Percentiles rank a stretch among this genome's conserved stretches.
Conservation (phyloP, 805 yeast genomes). For the Kuraishia hungarica region DNA sequence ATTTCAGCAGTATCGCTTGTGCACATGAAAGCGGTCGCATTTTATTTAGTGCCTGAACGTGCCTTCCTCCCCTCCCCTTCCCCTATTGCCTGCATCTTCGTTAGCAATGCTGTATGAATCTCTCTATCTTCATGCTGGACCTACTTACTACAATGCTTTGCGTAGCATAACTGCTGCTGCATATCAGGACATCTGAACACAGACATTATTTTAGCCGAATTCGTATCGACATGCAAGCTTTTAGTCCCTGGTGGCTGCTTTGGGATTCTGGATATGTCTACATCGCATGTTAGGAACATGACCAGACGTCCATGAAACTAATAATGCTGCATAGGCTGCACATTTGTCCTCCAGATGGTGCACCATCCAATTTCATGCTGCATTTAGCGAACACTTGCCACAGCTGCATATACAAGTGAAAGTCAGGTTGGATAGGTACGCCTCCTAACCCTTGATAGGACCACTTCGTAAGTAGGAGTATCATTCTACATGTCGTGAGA, state of each 20-base stretch:
- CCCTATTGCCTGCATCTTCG: too few relatives aligned
- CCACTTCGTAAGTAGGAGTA: too few relatives aligned
- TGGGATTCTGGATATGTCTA: not conserved
- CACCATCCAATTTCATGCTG: not conserved
- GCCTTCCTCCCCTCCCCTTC: too few relatives aligned
- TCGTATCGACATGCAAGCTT: not conserved
- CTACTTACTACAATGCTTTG: too few relatives aligned
- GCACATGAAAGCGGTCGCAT: not conserved
- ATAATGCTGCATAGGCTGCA: not conserved
- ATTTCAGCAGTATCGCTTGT: not conserved
- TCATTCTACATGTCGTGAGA: too few relatives aligned
- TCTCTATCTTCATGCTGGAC: too few relatives aligned
- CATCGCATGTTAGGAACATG: not conserved
- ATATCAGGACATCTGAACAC: not conserved
- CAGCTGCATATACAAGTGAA: not conserved
- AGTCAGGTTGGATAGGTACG: too few relatives aligned
- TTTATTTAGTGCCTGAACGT: not conserved
- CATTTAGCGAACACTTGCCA: not conserved
- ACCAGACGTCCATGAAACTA: not conserved
- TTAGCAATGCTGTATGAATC: too few relatives aligned
- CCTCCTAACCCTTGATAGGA: not conserved
- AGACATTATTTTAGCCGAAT: not conserved
- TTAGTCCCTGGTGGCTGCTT: not conserved
- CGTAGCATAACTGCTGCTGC: not conserved
- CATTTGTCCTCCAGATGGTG: not conserved